Evolutionary conservation across 169 alveolate genomes (phyloP), one percentile per base, ranked within the genome.

Genomic region (Cryptosporidium andersoni): DNA sequence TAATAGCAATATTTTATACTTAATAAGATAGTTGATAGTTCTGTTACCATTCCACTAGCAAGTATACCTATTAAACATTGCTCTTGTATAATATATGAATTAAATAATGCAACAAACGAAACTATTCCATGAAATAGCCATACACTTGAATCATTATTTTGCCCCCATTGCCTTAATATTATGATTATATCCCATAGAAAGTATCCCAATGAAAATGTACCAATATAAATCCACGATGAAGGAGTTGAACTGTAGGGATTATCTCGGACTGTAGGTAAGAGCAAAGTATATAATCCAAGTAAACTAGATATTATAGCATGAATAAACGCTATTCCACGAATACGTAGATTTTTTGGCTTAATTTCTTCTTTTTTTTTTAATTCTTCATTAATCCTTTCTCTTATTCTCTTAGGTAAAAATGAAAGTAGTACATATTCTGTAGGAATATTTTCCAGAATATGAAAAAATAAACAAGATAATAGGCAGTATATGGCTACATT

Each of bases 81-180:
- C 5, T 74, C 85, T 45, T 66, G 64, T 6, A 74, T 16, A 34
- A 74, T 16, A 45, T 9, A 74, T 25, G 85, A 74, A 58, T 52
- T 42, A 37, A 39, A 42, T 55, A 74, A 2, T 36, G 85, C 55
- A 43, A 74, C 7, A 25, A 74, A 34, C 0, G 85, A 74, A n/a
- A 74, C 85, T 43, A 42, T 58, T 58, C 85, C 85, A 74, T 74
- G 85, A 36, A 74, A 74, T 14, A 74, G 49, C 85, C 85, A 74
- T n/a, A 74, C 85, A 74, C 7, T 8, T 7, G 85, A 74, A 49
- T 74, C 85, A 40, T 58, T 74, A 12, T 74, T 74, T 55, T 74
- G 67, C 14, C 34, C 55, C 85, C 85, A 74, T 2, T 74, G 74
- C 47, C 85, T 74, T 7, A 74, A 45, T 14, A 74, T 74, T 16